Evolutionary conservation across 208 protist species (phyloP), one percentile per base, ranked within the genome.

Genomic region (Vickermania ingenoplastis): DNA sequence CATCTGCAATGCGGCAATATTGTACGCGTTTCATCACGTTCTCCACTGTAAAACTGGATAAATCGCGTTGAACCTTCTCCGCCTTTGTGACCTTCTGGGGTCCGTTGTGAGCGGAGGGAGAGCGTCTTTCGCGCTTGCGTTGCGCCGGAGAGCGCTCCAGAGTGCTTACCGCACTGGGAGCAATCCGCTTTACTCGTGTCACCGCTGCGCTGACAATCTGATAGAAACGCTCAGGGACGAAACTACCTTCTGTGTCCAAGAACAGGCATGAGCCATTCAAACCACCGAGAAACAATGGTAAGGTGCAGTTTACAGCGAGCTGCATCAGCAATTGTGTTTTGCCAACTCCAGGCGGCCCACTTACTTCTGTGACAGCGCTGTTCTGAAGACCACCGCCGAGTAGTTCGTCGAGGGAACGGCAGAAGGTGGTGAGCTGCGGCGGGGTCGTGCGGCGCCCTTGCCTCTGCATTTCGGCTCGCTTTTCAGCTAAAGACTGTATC

Each of bases 191-290:
- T 21, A 29, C 60, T 22, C n/a, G 67, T 11, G 57, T 52, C 2
- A 91, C 76, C 0, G 92, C 85, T 13, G 79, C 71, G 36, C 63
- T 59, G 0, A 81, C 86, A 63, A 96, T 83, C 65, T 94, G 67
- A 13, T 74, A 61, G 24, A 90, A 71, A 3, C 93, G 75, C 57
- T 84, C 79, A 17, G 64, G 63, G 3, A 82, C 65, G 55, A 97
- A 95, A 63, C 82, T 91, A 24, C 93, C 93, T 70, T 97, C 93
- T 1, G 93, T 97, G 57, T 97, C 93, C 24, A 97, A 75, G 69
- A 91, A 97, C 1, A 96, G 21, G 30, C 79, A 81, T 0, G 57
- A 53, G 13, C 87, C 89, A 25, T 67, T 75, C 14, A 86, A 48
- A 2, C 93, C 93, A 41, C 83, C 86, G 3, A 97, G 71, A 25